Percentiles rank a stretch among this genome's conserved stretches.
Conservation (phyloP, 2,329 filamentous ascomycete species). For the Talaromyces sp. region DNA sequence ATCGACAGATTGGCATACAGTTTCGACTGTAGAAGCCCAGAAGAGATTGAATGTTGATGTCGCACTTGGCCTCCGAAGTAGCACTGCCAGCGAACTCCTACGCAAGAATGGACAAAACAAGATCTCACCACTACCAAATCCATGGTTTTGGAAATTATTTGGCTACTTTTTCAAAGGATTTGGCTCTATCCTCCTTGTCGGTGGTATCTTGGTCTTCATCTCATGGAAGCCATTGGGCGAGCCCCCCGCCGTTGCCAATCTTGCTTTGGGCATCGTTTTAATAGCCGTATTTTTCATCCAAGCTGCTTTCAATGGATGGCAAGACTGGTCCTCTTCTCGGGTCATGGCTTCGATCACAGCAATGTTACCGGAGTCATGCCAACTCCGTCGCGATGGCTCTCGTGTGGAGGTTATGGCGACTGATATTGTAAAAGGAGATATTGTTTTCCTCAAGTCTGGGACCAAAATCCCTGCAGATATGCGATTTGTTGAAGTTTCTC, state of each 20-base stretch:
- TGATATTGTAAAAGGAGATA: slow-evolving; percentile 63
- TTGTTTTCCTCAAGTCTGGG: slow-evolving; percentile 54
- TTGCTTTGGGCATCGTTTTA: slow-evolving; percentile 73
- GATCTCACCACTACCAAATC: slow-evolving; percentile 66
- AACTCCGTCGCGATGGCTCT: slow-evolving; percentile 63
- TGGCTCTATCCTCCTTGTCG: slow-evolving; percentile 69
- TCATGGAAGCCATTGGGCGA: slow-evolving; percentile 75
- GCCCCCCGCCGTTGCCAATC: slow-evolving; percentile 71
- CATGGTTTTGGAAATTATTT: slow-evolving; percentile 59
- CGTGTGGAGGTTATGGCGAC: background rate
- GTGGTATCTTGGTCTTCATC: slow-evolving; percentile 72
- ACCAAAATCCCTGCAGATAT: slow-evolving; percentile 62
- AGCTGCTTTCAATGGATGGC: slow-evolving; percentile 70
- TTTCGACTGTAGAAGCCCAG: slow-evolving; percentile 61
- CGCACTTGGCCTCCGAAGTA: slow-evolving; percentile 60
- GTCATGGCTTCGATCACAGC: slow-evolving; percentile 80
- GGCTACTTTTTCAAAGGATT: slow-evolving; percentile 80
- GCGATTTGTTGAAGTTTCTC: slow-evolving; percentile 28
- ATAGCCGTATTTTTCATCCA: slow-evolving; percentile 70
- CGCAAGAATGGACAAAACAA: slow-evolving; percentile 68
- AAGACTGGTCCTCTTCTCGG: slow-evolving; percentile 74
- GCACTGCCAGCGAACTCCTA: slow-evolving; percentile 59
- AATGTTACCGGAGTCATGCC: slow-evolving; percentile 75
- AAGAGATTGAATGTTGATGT: slow-evolving; percentile 61
- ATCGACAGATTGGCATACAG: slow-evolving; percentile 64